A percentile compares a stretch with the other conserved stretches of the same genome.
Evolutionary conservation across 306 rosid species (phyloP).

Genomic region (Cucumis hystrix): DNA sequence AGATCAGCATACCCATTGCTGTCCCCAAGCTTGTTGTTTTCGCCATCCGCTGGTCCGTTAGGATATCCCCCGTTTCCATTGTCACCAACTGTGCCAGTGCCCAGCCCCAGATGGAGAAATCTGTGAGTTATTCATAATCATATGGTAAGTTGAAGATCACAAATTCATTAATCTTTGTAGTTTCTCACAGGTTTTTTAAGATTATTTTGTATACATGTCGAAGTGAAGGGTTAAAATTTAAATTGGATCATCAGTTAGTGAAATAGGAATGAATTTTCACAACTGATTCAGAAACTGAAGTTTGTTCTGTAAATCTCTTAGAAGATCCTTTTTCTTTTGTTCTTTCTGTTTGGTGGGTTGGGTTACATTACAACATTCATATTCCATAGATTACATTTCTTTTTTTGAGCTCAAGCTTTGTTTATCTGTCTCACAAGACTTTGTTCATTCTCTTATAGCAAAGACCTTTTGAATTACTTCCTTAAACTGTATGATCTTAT

Average conservation of each 20-base stretch:
- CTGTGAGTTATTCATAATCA: conserved; percentile 16
- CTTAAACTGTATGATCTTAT: background rate
- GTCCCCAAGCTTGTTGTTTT: conserved; percentile 55
- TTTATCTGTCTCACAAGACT: background rate
- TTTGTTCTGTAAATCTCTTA: conserved; percentile 53
- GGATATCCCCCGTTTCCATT: conserved; percentile 88
- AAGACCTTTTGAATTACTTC: background rate
- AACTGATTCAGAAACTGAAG: conserved; percentile 21
- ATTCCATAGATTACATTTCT: background rate
- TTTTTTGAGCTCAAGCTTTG: background rate
- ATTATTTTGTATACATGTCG: conserved; percentile 39
- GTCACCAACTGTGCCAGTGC: conserved; percentile 70
- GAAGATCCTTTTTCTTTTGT: background rate
- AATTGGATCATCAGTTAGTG: conserved; percentile 34
- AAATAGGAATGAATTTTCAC: conserved; percentile 19
- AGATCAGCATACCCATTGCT: conserved; percentile 45
- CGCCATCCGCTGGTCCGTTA: conserved; percentile 57
- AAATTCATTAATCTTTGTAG: conserved; percentile 9
- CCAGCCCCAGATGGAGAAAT: conserved; percentile 77
- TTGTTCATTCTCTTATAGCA: background rate
- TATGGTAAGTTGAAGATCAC: conserved; percentile 18
- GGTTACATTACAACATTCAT: conserved; percentile 2
- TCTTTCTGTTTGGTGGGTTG: background rate
- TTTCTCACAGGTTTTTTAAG: conserved; percentile 10
- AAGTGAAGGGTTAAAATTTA: conserved; percentile 15